phyloP scores from a whole-genome alignment of 2,329 filamentous ascomycete genomes.

The Paramyrothecium sp. region DNA sequence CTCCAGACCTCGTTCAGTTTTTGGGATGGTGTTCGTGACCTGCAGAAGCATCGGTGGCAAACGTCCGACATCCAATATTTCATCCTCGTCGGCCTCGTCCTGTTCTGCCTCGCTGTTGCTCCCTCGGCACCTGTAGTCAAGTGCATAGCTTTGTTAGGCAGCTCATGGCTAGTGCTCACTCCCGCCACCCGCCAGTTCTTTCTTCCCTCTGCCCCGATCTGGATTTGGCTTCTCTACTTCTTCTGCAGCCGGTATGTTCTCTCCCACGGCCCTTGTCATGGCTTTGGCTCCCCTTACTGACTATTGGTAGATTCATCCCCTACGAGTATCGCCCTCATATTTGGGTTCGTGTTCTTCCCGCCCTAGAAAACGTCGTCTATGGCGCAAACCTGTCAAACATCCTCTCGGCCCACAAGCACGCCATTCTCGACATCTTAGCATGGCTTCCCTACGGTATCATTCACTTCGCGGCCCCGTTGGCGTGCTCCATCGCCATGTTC shows the following conservation, averaged over 20 bases:
- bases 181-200: constrained; percentile 90
- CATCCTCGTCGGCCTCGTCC: constrained; percentile 67
- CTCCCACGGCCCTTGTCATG: too few relatives aligned
- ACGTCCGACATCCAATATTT: constrained; percentile 84
- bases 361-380: constrained; percentile 94
- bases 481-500: constrained; percentile 79
- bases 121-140: constrained; percentile 79
- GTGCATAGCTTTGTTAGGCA: constrained; percentile 64
- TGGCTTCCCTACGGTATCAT: constrained; percentile 93
- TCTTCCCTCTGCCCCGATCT: constrained; percentile 80
- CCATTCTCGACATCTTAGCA: constrained; percentile 80
- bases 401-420: constrained; percentile 83
- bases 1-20: constrained; percentile 83
- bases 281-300: too few relatives aligned
- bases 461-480: constrained; percentile 82
- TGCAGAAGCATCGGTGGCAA: constrained; percentile 78
- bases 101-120: constrained; percentile 83
- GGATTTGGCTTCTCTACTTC: constrained; percentile 87
- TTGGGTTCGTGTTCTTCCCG: constrained; percentile 91
- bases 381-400: constrained; percentile 96
- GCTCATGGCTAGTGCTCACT: constrained; percentile 71
- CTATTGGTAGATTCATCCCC: constrained; percentile 71
- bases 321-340: constrained; percentile 87
- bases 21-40: constrained; percentile 70
- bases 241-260: constrained; percentile 83